A percentile compares a stretch with the other conserved stretches of the same genome.
phyloP scores from a whole-genome alignment of 1,284 basidiomycete genomes.

The Serendipita sp. region DNA sequence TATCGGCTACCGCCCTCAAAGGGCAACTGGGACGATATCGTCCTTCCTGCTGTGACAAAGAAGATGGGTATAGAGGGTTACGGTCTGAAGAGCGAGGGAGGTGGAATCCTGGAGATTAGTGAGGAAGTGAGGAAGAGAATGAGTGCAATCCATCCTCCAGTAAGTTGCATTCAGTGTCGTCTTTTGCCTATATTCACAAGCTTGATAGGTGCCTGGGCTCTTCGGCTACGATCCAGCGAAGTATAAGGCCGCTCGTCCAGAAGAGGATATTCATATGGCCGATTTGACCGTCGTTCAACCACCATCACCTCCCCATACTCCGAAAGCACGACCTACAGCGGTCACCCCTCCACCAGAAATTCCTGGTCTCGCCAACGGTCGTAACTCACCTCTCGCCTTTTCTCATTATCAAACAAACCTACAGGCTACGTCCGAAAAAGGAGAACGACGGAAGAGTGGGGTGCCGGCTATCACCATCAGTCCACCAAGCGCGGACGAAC shows the following conservation, averaged over 20 bases:
- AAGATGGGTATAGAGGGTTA: slow-evolving; percentile 62
- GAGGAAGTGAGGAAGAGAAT: slow-evolving; percentile 16
- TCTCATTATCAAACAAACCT: slow-evolving; percentile 6
- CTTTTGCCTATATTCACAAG: slow-evolving; percentile 3
- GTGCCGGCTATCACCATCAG: slow-evolving; percentile 9
- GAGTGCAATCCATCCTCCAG: slow-evolving; percentile 23
- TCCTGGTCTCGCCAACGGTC: not conserved
- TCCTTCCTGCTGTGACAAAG: slow-evolving; percentile 62
- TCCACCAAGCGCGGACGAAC: slow-evolving; percentile 7
- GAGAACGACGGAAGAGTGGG: slow-evolving; percentile 5
- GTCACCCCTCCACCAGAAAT: slow-evolving; percentile 1
- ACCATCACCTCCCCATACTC: slow-evolving; percentile 8
- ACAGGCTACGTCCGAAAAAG: not conserved
- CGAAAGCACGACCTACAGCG: not conserved
- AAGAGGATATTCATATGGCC: slow-evolving; percentile 43
- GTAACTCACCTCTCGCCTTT: not conserved
- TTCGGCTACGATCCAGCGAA: slow-evolving; percentile 61
- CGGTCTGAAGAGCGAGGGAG: slow-evolving; percentile 44
- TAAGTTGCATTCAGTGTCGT: slow-evolving; percentile 22
- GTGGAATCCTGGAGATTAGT: slow-evolving; percentile 16
- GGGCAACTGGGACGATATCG: slow-evolving; percentile 31
- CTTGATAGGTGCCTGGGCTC: slow-evolving; percentile 59
- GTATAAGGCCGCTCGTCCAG: slow-evolving; percentile 33
- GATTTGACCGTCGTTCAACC: slow-evolving; percentile 32
- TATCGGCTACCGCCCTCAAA: slow-evolving; percentile 20